Conservation (phyloP, 1,284 basidiomycete species). For the Neolentinus lepideus region DNA sequence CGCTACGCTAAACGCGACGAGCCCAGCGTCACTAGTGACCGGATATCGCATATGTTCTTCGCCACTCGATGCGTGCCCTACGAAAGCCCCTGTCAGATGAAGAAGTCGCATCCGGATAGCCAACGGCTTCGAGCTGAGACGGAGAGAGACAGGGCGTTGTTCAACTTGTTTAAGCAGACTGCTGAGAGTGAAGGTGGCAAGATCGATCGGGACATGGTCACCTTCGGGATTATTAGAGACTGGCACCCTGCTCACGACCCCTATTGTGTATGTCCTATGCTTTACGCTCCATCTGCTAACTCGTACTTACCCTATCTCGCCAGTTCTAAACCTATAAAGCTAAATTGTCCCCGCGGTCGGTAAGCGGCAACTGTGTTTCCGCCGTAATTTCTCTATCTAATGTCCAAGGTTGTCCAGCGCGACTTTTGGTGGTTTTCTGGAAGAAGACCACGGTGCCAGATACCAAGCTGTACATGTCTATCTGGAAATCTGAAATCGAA, state of each 20-base stretch:
- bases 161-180: neutral
- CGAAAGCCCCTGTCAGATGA: neutral
- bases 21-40: neutral
- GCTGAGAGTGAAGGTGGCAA: neutral
- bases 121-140: neutral
- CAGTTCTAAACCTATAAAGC: neutral
- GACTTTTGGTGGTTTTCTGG: too few species aligned
- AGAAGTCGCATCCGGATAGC: neutral
- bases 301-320: neutral
- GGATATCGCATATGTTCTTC: neutral
- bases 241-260: neutral
- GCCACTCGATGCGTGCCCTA: neutral
- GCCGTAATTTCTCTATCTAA: too few species aligned
- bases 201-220: neutral
- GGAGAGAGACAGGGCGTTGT: neutral
- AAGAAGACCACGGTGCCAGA: neutral
- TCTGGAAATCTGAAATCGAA: neutral
- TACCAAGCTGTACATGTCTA: neutral
- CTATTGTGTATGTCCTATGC: neutral
- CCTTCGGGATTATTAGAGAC: neutral
- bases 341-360: too few species aligned
- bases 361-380: too few species aligned
- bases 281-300: neutral
- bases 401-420: too few species aligned
- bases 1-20: neutral